These are phyloP conservation scores for Alternaria triticimaculans DNA, from an alignment of 2,329 filamentous ascomycete genomes.

Conservation along the genomic window DNA sequence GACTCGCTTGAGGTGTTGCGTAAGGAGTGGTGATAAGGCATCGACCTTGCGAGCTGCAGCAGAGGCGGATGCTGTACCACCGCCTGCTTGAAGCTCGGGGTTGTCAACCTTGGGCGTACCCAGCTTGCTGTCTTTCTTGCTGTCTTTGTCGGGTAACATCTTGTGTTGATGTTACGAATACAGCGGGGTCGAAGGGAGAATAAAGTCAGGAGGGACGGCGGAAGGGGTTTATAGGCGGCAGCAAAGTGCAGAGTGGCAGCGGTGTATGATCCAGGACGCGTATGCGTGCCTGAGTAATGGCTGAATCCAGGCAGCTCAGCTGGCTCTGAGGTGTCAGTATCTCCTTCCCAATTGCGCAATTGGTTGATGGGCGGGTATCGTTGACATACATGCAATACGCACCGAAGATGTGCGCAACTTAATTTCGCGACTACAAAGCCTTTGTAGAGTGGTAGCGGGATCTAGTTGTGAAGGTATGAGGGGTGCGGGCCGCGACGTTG, in stretches of 20 bases:
- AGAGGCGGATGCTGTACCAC: slow-evolving; percentile 41
- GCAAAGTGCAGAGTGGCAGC: neutral
- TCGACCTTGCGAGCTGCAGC: slow-evolving; percentile 39
- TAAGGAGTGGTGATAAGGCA: slow-evolving; percentile 35
- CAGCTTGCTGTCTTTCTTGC: slow-evolving; percentile 38
- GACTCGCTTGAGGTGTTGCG: slow-evolving; percentile 35
- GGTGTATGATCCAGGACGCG: neutral
- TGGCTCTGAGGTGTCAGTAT: slow-evolving; percentile 20
- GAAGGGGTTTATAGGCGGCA: neutral
- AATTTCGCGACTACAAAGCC: neutral
- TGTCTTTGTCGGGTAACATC: slow-evolving; percentile 32
- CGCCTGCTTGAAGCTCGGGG: slow-evolving; percentile 48
- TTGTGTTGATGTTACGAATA: neutral
- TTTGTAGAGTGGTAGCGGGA: slow-evolving; percentile 5
- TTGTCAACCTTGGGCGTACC: slow-evolving; percentile 40
- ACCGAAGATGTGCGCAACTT: neutral
- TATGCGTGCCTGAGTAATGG: slow-evolving; percentile 1
- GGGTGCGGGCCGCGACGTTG: slow-evolving; percentile 25
- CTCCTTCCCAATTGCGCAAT: neutral
- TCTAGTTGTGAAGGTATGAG: slow-evolving; percentile 7
- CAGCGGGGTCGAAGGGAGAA: neutral
- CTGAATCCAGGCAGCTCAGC: slow-evolving; percentile 18
- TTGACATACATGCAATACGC: neutral
- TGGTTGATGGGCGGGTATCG: neutral
- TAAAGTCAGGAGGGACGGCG: neutral